Conservation (phyloP, 2,329 filamentous ascomycete genomes). For the Sarocladiaceae sp. region DNA sequence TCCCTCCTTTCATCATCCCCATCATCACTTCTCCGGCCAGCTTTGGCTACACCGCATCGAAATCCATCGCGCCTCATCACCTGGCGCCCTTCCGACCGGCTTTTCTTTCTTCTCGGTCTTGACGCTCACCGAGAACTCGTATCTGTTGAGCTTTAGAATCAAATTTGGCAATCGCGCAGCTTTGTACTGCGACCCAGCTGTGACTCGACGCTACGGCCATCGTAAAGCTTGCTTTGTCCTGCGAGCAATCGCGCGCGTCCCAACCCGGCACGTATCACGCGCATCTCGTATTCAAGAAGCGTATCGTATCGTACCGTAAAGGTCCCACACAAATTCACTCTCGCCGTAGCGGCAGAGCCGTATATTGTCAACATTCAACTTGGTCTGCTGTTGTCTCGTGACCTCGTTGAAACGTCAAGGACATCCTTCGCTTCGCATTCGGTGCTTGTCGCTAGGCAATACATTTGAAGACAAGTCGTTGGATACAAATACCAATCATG, state of each 20-base stretch:
- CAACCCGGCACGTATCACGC: conserved; percentile 3
- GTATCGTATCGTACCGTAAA: conserved; percentile 8
- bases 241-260: not conserved
- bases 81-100: not conserved
- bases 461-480: not conserved
- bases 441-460: not conserved
- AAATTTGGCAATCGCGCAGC: conserved; percentile 1
- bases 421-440: not conserved
- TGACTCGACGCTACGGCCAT: conserved; percentile 5
- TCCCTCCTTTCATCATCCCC: not conserved
- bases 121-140: not conserved
- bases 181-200: conserved; percentile 2
- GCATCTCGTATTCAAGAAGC: conserved; percentile 8
- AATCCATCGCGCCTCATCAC: not conserved
- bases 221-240: conserved; percentile 1
- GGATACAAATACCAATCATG: conserved; percentile 42
- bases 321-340: not conserved
- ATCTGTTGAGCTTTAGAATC: conserved; percentile 4
- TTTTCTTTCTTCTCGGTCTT: not conserved
- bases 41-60: not conserved
- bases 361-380: not conserved
- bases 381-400: conserved; percentile 3
- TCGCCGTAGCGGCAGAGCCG: not conserved
- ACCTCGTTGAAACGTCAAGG: not conserved
- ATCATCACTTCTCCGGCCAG: not conserved